Conservation (phyloP, 2,329 filamentous ascomycete genomes). For the Rhynchosporium graminicola region DNA sequence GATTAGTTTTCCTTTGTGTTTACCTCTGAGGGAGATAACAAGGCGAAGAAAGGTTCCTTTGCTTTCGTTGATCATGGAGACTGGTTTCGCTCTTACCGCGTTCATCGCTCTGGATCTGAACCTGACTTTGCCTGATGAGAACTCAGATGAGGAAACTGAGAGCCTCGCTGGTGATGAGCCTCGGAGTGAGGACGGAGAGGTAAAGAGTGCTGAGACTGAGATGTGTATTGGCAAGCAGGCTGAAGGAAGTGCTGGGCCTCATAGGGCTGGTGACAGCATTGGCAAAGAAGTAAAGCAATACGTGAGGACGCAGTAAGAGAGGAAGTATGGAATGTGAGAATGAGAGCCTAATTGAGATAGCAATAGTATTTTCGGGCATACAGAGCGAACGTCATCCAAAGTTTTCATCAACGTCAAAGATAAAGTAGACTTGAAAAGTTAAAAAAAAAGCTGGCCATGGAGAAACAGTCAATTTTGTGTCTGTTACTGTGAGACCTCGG, state of each 20-base stretch:
- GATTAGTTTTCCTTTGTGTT: constrained; percentile 72
- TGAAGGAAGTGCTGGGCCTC: not conserved
- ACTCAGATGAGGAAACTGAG: constrained; percentile 58
- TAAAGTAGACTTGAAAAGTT: too few species aligned
- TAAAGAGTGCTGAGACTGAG: not conserved
- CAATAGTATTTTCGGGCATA: too few species aligned
- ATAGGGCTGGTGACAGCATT: constrained; percentile 12
- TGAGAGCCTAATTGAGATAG: not conserved
- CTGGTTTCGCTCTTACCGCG: constrained; percentile 74
- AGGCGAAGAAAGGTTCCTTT: constrained; percentile 68
- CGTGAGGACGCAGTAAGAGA: not conserved
- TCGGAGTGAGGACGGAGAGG: constrained; percentile 21
- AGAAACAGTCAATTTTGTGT: too few species aligned
- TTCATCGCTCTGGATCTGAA: constrained; percentile 74
- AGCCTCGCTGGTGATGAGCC: constrained; percentile 34
- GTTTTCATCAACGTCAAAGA: too few species aligned
- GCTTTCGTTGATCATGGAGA: constrained; percentile 76
- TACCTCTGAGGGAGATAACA: constrained; percentile 69
- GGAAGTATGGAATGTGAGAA: not conserved
- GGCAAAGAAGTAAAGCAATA: constrained; percentile 11
- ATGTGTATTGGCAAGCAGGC: constrained; percentile 12
- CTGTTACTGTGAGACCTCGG: too few species aligned
- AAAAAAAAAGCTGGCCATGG: too few species aligned
- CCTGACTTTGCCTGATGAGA: constrained; percentile 69
- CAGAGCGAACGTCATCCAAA: too few species aligned